Base-by-base conservation (phyloP, 2,329 filamentous ascomycete species). In the Aspergillus unguis region DNA sequence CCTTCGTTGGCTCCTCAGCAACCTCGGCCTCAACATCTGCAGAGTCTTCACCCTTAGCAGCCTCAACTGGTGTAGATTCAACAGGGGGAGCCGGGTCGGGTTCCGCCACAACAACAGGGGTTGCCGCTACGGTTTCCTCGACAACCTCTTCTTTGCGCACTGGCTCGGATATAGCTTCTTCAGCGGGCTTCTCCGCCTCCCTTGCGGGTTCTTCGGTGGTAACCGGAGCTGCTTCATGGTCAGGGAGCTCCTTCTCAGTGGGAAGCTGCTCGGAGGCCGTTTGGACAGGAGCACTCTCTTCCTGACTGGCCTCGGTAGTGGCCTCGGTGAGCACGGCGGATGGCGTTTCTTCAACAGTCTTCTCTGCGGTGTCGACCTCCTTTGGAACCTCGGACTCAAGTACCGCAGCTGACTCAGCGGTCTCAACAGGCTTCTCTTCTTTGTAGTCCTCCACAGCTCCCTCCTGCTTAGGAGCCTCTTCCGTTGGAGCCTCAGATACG, bases 251-350 rank as follows among this genome's bases (percentile, higher is more conserved):
- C 17, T 48, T 40, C 17, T 48, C 27, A 27, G 37, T 2, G 5
- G 46, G 37, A 5, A 28, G 23, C 9, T 48, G 28, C 27, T 48
- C 37, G 10, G 29, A 28, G 29, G 26, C 25, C 4, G 37, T 33
- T 44, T 51, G 43, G 7, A 50, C 40, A n/a, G 31, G 10, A 26
- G n/a, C n/a, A 17, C 47, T 17, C 29, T 59, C 57, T n/a, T 44
- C 36, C n/a, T 37, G 46, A 31, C 42, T 43, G 11, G 47, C 51
- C 49, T 63, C 57, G n/a, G 44, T 40, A 37, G 28, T 36, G 31
- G 46, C 33, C 48, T 62, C 52, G 17, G 8, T 43, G 31, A 25
- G 6, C 26, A 29, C 38, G 9, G 5, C 8, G 32, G 47, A 26
- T 3, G 38, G 10, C 10, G 23, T 25, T 40, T 60, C 52, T 43